These are phyloP conservation scores for Neurospora sp. DNA, from an alignment of 495 filamentous ascomycete genomes.

Conservation along the genomic window DNA sequence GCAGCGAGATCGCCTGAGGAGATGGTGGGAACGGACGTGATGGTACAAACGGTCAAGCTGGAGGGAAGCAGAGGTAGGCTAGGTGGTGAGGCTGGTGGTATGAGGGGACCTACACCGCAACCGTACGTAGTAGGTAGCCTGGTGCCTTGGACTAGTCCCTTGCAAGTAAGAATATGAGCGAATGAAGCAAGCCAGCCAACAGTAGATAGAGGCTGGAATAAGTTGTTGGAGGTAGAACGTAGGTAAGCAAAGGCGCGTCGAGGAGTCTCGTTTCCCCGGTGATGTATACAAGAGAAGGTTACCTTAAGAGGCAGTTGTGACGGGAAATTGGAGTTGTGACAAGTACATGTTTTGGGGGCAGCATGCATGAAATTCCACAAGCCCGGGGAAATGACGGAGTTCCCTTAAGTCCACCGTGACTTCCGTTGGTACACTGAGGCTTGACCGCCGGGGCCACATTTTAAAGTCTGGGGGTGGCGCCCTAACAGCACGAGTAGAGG, in stretches of 20 bases:
- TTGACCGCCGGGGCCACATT: background rate
- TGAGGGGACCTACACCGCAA: background rate
- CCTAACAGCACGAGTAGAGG: background rate
- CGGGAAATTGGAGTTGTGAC: background rate
- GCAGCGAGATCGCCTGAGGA: background rate
- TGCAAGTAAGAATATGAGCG: background rate
- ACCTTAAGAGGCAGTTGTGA: background rate
- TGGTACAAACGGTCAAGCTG: background rate
- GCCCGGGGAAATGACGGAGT: background rate
- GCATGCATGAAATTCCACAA: background rate
- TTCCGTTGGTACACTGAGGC: background rate
- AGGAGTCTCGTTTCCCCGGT: background rate
- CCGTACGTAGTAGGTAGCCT: background rate
- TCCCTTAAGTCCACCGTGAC: background rate
- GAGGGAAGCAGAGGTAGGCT: background rate
- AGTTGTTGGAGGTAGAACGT: background rate
- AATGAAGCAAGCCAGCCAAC: background rate
- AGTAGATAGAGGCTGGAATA: background rate
- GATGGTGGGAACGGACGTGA: background rate
- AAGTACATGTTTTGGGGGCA: background rate
- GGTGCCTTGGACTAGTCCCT: background rate
- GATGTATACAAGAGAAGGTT: background rate
- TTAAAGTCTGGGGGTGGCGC: background rate
- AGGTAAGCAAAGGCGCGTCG: background rate
- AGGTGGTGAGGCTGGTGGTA: background rate